Percentiles rank a stretch among this genome's conserved stretches.
These are phyloP conservation scores for Purshia tridentata DNA, from an alignment of 306 rosid species.

Conservation along the genomic window DNA sequence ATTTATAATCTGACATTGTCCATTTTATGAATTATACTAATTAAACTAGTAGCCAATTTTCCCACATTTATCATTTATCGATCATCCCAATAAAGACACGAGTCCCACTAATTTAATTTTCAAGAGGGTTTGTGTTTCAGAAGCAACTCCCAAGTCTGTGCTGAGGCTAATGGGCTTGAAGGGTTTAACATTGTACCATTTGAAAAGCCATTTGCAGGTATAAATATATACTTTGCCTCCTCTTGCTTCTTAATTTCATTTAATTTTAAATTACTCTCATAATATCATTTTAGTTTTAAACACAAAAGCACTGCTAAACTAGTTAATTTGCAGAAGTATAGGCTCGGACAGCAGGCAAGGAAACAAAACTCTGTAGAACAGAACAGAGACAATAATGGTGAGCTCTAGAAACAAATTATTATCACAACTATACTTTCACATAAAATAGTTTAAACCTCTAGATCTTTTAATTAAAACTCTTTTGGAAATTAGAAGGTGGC, in stretches of 20 bases:
- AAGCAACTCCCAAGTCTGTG: slow-evolving; percentile 93
- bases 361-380: slow-evolving; percentile 53
- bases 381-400: slow-evolving; percentile 54
- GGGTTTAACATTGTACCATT: slow-evolving; percentile 91
- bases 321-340: slow-evolving; percentile 66
- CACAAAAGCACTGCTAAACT: background rate
- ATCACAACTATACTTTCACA: background rate
- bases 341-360: slow-evolving; percentile 70
- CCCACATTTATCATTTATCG: too few relatives aligned
- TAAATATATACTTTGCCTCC: background rate
- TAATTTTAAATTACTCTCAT: too few relatives aligned
- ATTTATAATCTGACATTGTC: too few relatives aligned
- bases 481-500: background rate
- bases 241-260: background rate
- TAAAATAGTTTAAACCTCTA: background rate
- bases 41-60: too few relatives aligned
- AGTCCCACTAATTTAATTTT: background rate
- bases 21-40: too few relatives aligned
- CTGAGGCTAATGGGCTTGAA: slow-evolving; percentile 88
- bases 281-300: background rate
- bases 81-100: background rate
- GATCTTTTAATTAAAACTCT: background rate
- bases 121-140: slow-evolving; percentile 39
- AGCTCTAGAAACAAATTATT: background rate
- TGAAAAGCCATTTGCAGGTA: slow-evolving; percentile 99